These are phyloP conservation scores for Macrotyloma uniflorum DNA, from an alignment of 306 rosid species.

Conservation along the genomic window DNA sequence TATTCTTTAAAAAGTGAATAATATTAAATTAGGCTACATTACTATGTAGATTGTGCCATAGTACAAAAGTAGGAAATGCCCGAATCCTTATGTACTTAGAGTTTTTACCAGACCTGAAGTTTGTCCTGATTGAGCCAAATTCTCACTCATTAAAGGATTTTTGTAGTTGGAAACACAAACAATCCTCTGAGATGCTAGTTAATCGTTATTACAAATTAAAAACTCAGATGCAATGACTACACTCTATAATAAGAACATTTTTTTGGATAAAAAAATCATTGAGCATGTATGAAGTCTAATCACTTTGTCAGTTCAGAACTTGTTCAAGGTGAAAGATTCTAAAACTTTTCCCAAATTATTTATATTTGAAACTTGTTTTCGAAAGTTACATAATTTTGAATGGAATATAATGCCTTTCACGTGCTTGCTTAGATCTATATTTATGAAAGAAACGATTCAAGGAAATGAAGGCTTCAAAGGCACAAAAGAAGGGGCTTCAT, in stretches of 20 bases:
- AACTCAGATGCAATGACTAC: constrained; percentile 4
- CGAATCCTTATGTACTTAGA: background rate
- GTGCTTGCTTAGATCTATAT: constrained; percentile 20
- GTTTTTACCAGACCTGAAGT: background rate
- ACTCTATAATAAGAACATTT: background rate
- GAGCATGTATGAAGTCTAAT: constrained; percentile 21
- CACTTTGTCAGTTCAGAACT: constrained; percentile 19
- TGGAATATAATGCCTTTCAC: constrained; percentile 16
- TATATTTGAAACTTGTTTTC: constrained; percentile 28
- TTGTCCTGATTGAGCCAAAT: constrained; percentile 27
- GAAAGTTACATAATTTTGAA: constrained; percentile 31
- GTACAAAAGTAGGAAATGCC: constrained; percentile 6
- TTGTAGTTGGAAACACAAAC: background rate
- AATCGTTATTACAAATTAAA: constrained; percentile 15
- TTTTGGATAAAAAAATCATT: constrained; percentile 2
- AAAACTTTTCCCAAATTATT: background rate
- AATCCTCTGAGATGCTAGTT: background rate
- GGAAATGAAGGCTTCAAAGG: constrained; percentile 35
- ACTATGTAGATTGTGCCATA: background rate
- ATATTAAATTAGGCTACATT: constrained; percentile 6
- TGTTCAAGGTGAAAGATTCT: constrained; percentile 28
- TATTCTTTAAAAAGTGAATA: constrained; percentile 14
- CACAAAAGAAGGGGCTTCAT: constrained; percentile 16
- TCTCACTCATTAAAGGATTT: background rate
- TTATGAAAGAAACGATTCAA: constrained; percentile 13